phyloP scores from a whole-genome alignment of 495 filamentous ascomycete species.

The Saxispiralis lemnorum region DNA sequence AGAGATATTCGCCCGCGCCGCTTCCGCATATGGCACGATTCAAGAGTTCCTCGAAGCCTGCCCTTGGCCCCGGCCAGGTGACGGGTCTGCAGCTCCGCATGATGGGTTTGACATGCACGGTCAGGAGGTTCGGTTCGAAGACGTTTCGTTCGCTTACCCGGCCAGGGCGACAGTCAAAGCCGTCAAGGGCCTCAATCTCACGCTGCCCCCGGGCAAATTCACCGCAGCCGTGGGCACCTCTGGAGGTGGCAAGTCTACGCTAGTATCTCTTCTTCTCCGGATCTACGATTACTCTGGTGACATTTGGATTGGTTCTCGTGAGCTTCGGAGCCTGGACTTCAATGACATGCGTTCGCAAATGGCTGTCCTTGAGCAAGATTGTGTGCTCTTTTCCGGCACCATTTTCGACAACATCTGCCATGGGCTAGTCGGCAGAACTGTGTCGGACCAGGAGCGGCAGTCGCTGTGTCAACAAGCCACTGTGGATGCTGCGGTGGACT shows the following conservation, averaged over 20 bases:
- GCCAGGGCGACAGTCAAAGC: conserved; percentile 11
- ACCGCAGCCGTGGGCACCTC: conserved; percentile 37
- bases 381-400: conserved; percentile 83
- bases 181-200: conserved; percentile 11
- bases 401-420: conserved; percentile 93
- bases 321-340: conserved; percentile 70
- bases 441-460: conserved; percentile 42
- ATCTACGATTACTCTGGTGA: conserved; percentile 70
- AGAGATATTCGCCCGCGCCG: conserved; percentile 32
- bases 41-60: conserved; percentile 31
- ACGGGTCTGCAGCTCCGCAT: conserved; percentile 4
- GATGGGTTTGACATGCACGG: not conserved
- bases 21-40: conserved; percentile 29
- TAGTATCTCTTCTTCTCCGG: conserved; percentile 66
- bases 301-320: conserved; percentile 65
- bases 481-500: conserved; percentile 79
- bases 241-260: conserved; percentile 89
- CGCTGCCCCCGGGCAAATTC: conserved; percentile 8
- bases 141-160: conserved; percentile 20
- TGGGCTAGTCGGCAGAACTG: conserved; percentile 26
- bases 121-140: conserved; percentile 9
- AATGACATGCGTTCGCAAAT: conserved; percentile 81
- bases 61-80: conserved; percentile 22
- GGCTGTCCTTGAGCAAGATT: conserved; percentile 85
- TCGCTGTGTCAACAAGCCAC: conserved; percentile 61